Percentiles rank a stretch among this genome's conserved stretches.
These are phyloP conservation scores for Anisodus tanguticus DNA, from an alignment of 257 asterid species.

Conservation along the genomic window DNA sequence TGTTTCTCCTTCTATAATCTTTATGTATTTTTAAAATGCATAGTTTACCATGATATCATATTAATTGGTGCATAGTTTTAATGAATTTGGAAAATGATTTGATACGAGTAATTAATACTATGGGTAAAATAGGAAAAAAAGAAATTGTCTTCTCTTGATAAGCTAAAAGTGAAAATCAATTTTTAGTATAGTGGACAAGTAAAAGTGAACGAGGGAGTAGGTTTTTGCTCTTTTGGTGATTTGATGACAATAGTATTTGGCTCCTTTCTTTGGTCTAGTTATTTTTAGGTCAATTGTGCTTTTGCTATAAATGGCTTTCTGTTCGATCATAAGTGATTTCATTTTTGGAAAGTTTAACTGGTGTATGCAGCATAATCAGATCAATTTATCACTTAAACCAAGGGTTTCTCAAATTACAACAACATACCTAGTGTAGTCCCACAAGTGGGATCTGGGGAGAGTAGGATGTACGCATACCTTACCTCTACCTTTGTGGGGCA, in stretches of 20 bases:
- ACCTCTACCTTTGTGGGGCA: no score
- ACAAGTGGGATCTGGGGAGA: no score
- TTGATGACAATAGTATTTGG: not conserved
- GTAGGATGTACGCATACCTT: no score
- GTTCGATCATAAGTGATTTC: not conserved
- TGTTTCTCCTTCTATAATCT: not conserved
- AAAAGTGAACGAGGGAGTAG: not conserved
- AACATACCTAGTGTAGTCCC: no score
- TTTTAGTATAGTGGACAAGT: no score
- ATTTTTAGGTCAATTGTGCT: constrained; percentile 5
- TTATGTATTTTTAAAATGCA: not conserved
- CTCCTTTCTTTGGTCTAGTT: constrained; percentile 1
- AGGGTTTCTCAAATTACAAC: not conserved
- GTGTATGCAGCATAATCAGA: not conserved
- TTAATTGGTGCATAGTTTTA: no score
- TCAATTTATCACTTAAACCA: constrained; percentile 2
- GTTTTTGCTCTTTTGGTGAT: not conserved
- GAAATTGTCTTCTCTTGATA: no score
- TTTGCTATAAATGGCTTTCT: not conserved
- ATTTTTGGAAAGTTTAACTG: not conserved
- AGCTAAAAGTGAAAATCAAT: no score
- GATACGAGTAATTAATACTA: no score
- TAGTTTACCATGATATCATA: no score
- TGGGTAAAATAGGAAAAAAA: no score
- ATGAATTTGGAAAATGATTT: no score